phyloP scores from a whole-genome alignment of 176 grass and related monocot species.

The Elaeis guineensis region DNA sequence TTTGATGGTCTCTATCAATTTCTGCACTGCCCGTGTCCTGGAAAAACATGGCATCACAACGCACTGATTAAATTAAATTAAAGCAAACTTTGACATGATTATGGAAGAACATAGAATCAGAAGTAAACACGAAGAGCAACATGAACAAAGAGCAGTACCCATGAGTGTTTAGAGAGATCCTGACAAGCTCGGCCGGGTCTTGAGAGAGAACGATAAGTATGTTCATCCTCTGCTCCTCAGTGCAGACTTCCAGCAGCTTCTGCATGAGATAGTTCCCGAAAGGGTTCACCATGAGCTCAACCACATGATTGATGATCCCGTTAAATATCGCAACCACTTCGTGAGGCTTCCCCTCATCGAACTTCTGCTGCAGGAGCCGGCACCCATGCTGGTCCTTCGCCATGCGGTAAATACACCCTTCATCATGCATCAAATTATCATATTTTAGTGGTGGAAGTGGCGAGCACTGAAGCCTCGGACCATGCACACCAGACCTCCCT shows the following conservation, averaged over 20 bases:
- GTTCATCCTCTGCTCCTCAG: conserved; percentile 53
- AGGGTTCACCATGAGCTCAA: conserved; percentile 58
- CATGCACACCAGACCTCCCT: conserved; percentile 3
- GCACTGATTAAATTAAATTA: background rate
- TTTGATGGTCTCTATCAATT: background rate
- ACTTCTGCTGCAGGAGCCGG: conserved; percentile 55
- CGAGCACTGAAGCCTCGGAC: conserved; percentile 21
- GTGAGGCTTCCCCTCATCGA: conserved; percentile 44
- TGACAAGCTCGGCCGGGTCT: conserved; percentile 40
- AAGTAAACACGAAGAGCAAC: too few relatives aligned
- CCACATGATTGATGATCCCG: conserved; percentile 56
- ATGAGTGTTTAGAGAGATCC: conserved; percentile 58
- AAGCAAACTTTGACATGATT: too few relatives aligned
- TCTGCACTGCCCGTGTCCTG: background rate
- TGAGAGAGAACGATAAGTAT: conserved; percentile 37
- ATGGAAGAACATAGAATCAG: too few relatives aligned
- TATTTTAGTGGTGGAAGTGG: conserved; percentile 25
- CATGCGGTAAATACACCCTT: conserved; percentile 53
- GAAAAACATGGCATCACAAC: background rate
- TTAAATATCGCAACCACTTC: conserved; percentile 56
- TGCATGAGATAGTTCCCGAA: conserved; percentile 90
- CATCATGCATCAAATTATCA: conserved; percentile 46
- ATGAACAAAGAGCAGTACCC: conserved; percentile 48
- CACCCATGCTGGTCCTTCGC: conserved; percentile 76
- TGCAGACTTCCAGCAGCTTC: conserved; percentile 66